These are phyloP conservation scores for Lunasporangiospora selenospora DNA, from an alignment of 192 early-diverging fungal genomes.

Conservation along the genomic window DNA sequence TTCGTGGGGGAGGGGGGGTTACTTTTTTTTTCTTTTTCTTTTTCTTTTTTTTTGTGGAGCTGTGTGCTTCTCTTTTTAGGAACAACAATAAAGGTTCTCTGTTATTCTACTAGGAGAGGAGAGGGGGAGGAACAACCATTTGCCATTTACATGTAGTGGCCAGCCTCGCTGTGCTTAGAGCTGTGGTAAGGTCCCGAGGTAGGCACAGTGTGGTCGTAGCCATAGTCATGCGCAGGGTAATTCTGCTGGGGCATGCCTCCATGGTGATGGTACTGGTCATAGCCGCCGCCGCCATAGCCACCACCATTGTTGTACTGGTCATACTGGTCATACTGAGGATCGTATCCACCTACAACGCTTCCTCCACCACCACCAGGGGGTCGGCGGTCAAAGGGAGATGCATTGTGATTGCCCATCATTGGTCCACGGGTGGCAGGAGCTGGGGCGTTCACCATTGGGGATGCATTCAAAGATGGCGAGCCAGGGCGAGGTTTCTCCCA, in stretches of 20 bases:
- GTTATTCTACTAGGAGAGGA: too few species aligned
- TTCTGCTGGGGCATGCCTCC: slow-evolving; percentile 3
- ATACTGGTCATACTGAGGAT: slow-evolving; percentile 28
- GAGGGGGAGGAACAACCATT: too few species aligned
- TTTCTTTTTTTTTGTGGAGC: background rate
- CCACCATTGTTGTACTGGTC: slow-evolving; percentile 3
- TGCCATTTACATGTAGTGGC: slow-evolving; percentile 19
- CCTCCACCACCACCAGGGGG: slow-evolving; percentile 26
- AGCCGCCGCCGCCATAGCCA: slow-evolving; percentile 11
- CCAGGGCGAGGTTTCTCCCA: slow-evolving; percentile 37
- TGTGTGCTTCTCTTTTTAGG: too few species aligned
- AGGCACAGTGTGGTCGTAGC: slow-evolving; percentile 30
- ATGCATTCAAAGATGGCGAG: slow-evolving; percentile 19
- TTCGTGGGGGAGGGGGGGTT: background rate
- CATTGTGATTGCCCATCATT: slow-evolving; percentile 1
- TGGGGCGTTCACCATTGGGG: slow-evolving; percentile 12
- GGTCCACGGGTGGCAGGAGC: slow-evolving; percentile 14
- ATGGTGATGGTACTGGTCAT: slow-evolving; percentile 2
- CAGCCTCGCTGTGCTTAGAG: slow-evolving; percentile 5
- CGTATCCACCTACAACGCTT: slow-evolving; percentile 30
- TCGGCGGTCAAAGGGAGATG: slow-evolving; percentile 31
- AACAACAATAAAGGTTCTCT: too few species aligned
- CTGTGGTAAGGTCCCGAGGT: slow-evolving; percentile 23
- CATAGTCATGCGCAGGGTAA: slow-evolving; percentile 19
- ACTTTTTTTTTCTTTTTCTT: background rate